Evolutionary conservation across 1,284 basidiomycete genomes (phyloP), one percentile per base, ranked within the genome.

Genomic region (Rhodotorula sp.): DNA sequence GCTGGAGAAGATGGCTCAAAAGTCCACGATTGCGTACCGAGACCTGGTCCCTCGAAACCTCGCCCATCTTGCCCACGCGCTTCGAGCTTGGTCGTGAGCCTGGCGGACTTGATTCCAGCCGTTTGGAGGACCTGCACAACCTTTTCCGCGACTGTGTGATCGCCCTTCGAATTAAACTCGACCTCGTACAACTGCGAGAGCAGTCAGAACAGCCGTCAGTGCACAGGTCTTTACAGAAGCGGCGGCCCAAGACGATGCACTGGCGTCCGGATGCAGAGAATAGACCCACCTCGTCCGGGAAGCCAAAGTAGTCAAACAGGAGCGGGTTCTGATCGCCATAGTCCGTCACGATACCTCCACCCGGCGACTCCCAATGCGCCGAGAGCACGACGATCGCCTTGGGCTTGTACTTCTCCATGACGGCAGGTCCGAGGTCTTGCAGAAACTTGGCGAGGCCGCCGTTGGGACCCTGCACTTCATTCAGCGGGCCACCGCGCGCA

Each of bases 351-450:
- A 86, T 81, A 56, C 85, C 84, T 79, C 87, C 85, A 10, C 82
- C 84, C 12, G 67, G 58, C 1, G 88, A 87, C 77, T 91, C 90
- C 89, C 89, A 91, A 77, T 91, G 90, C 23, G 90, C 90, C 75
- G 88, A 90, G 81, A 91, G 90, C 1, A 91, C 88, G 3, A 91
- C 85, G 68, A 91, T 88, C 18, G 85, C 89, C 78, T 87, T 88
- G 2, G 89, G 89, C 55, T 86, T 83, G 80, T 91, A 91, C 79
- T 90, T 90, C 66, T 85, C 79, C 61, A 90, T 77, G 43, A 92
- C 79, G 0, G 83, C 83, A 3, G 87, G 87, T 1, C 90, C 90
- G 80, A 91, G 90, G 71, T 88, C 87, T 59, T 81, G 82, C 68
- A 92, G 80, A 79, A 91, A 92, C 14, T 79, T 77, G 1, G 85